Conservation (phyloP, 176 grass and related monocot genomes). For the Oropetium thomaeum region DNA sequence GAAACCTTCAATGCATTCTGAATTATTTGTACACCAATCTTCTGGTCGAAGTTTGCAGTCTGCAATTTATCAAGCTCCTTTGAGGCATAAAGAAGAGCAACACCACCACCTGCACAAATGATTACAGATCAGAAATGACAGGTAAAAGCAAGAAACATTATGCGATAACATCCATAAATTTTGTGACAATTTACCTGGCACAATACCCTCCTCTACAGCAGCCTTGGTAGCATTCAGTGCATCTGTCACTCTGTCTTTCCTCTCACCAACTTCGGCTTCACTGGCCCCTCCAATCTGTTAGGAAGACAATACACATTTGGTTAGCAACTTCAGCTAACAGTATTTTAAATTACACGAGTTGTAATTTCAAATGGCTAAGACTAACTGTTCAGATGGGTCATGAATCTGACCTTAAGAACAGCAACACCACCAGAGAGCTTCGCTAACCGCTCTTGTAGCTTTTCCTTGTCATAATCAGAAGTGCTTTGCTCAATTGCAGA, state of each 20-base stretch:
- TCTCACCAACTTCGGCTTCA: constrained; percentile 91
- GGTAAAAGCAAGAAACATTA: neutral
- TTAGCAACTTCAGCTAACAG: neutral
- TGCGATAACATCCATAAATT: neutral
- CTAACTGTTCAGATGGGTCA: neutral
- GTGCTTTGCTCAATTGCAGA: constrained; percentile 84
- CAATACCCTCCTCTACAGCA: constrained; percentile 97
- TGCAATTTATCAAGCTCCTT: constrained; percentile 83
- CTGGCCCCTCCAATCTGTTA: constrained; percentile 91
- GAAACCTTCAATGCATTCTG: constrained; percentile 94
- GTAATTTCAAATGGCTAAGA: neutral
- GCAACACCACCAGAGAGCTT: constrained; percentile 99
- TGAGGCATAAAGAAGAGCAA: constrained; percentile 97
- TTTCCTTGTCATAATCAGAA: constrained; percentile 95
- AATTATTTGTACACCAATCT: constrained; percentile 99
- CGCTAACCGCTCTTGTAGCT: constrained; percentile 78
- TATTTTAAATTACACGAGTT: neutral
- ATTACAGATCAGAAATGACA: constrained; percentile 6
- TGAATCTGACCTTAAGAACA: constrained; percentile 73
- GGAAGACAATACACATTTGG: neutral
- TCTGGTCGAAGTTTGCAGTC: constrained; percentile 94
- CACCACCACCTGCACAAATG: constrained; percentile 68
- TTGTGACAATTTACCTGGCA: constrained; percentile 50
- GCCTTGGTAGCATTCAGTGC: constrained; percentile 96
- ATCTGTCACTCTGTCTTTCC: constrained; percentile 94